Base-by-base conservation (phyloP, 106 monocot species). In the Cymbidium sinense region DNA sequence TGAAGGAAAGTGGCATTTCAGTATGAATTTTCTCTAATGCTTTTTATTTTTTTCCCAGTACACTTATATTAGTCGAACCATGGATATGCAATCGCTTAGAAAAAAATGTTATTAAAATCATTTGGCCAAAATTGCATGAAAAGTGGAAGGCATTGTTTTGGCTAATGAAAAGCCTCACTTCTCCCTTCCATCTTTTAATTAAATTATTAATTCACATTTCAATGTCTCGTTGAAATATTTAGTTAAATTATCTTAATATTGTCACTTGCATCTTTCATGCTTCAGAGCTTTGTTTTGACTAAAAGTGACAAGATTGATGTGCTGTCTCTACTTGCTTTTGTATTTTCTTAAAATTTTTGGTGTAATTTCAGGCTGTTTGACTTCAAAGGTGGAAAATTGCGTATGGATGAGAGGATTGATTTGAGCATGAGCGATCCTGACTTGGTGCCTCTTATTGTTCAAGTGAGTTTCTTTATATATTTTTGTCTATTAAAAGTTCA, bases 401-500 rank as follows among this genome's bases (percentile, higher is more conserved):
- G 92, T 31, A 90, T 99, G 87, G 95, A 99, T 89, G 98, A 95
- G 84, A 95, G 94, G 81, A 85, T 99, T 78, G 87, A 99, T 85
- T 87, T 94, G 25, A 84, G 92, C 90, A 99, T 99, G 98, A 90
- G 90, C 75, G 98, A 99, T 85, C 98, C 92, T 80, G 98, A 99
- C 76, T 73, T 99, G 50, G 87, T 99, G 37, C 98, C 98, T 70
- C 94, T 99, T 70, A 94, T 99, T 79, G 83, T 99, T 85, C 98
- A 99, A 92, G 98, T 99, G 79, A 75, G 55, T 55, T 71, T 71
- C 21, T 71, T 71, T n/a, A 18, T n/a, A n/a, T n/a, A 43, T 12
- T 29, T 7, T 74, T 43, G 25, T 74, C 36, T 27, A 21, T 28
- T 27, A 73, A 74, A 44, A 43, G 44, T 74, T 44, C n/a, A 74